Conservation (phyloP, 2,329 filamentous ascomycete species). For the Tolypocladium paradoxum region DNA sequence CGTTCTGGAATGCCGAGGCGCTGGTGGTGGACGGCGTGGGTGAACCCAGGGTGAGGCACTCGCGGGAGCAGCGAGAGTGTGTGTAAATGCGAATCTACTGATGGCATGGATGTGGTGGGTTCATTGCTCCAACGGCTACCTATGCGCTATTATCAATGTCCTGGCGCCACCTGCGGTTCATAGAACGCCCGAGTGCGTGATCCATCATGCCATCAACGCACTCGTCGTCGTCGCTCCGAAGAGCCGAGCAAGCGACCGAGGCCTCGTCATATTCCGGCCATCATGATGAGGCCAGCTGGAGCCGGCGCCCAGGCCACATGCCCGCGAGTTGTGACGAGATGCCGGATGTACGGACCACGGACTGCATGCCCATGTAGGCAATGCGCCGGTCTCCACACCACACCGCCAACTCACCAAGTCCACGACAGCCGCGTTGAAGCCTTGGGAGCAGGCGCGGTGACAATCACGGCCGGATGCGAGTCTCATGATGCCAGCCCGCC, state of each 20-base stretch:
- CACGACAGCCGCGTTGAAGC: no score
- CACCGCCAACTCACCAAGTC: no score
- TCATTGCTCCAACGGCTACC: neutral
- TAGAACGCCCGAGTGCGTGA: neutral
- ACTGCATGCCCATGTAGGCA: no score
- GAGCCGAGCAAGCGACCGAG: neutral
- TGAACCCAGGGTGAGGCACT: neutral
- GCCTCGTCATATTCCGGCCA: neutral
- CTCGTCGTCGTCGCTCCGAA: neutral
- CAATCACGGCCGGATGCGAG: neutral
- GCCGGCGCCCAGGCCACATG: no score
- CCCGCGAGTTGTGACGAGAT: neutral
- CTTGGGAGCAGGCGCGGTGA: neutral
- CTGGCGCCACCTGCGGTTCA: neutral
- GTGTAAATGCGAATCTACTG: neutral
- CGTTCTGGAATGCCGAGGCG: neutral
- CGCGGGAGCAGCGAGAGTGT: neutral
- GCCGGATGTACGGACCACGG: no score
- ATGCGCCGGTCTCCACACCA: no score
- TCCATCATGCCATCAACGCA: neutral
- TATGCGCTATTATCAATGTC: no score
- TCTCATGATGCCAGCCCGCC: neutral
- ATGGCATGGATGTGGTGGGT: neutral
- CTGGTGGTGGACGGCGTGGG: neutral
- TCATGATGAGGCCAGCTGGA: neutral